Conservation (phyloP, 2,329 filamentous ascomycete genomes). For the Colletotrichum musae region DNA sequence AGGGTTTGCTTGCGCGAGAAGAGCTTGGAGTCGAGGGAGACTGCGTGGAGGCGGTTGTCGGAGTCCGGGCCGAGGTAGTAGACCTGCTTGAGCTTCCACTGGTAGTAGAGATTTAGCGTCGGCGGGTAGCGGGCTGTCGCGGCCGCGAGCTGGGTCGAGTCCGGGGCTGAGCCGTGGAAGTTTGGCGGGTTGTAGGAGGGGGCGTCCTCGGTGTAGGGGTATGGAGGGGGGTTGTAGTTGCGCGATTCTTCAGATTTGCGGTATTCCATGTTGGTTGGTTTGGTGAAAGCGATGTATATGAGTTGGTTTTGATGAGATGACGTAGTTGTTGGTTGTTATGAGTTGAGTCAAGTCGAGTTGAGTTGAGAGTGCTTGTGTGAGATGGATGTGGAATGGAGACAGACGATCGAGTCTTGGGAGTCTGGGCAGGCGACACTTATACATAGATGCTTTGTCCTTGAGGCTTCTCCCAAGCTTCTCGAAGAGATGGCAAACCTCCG, state of each 20-base stretch:
- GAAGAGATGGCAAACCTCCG: neutral
- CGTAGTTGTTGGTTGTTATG: neutral
- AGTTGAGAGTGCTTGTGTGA: neutral
- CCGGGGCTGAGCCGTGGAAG: neutral
- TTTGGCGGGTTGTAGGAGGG: conserved; percentile 8
- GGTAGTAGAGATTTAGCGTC: conserved; percentile 26
- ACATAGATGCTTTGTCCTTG: neutral
- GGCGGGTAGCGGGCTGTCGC: conserved; percentile 30
- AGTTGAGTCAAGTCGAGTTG: neutral
- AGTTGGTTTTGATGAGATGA: neutral
- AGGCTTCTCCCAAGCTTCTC: no score
- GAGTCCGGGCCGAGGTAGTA: conserved; percentile 29
- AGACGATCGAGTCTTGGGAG: neutral
- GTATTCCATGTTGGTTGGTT: neutral
- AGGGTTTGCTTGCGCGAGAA: conserved; percentile 30
- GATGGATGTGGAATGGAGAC: neutral
- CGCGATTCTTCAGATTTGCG: neutral
- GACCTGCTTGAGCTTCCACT: conserved; percentile 30
- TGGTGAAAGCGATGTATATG: neutral
- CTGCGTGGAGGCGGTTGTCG: conserved; percentile 15
- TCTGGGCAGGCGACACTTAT: neutral
- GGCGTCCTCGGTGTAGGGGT: neutral
- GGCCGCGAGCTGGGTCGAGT: conserved; percentile 2
- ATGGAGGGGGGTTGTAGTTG: neutral
- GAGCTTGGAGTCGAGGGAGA: conserved; percentile 12